A percentile compares a stretch with the other conserved stretches of the same genome.
Evolutionary conservation across 2,329 filamentous ascomycete species (phyloP).

Genomic region (Leptographium flavum): DNA sequence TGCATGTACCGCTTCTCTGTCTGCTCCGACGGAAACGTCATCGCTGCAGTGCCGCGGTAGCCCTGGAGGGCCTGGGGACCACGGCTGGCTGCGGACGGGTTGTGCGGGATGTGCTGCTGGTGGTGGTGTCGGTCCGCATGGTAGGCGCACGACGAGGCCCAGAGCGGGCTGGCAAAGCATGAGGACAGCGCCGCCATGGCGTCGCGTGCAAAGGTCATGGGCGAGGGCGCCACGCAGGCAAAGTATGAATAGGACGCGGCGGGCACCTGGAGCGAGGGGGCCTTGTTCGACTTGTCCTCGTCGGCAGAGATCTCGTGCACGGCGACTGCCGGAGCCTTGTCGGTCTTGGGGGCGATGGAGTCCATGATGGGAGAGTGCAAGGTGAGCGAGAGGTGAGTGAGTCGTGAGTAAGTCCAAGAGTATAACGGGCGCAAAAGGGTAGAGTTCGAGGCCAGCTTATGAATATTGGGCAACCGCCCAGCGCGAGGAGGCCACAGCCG

Average conservation of each 20-base stretch:
- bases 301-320: no score
- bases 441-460: no score
- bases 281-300: not conserved
- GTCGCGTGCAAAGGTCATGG: not conserved
- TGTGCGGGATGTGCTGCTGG: no score
- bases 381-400: no score
- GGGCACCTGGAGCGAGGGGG: not conserved
- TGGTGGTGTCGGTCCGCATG: not conserved
- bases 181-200: not conserved
- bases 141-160: not conserved
- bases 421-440: no score
- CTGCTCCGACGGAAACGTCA: conserved; percentile 1
- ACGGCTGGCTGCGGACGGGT: not conserved
- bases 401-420: no score
- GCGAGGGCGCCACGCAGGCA: not conserved
- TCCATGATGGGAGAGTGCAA: no score
- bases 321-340: not conserved
- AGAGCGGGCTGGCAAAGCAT: not conserved
- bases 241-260: not conserved
- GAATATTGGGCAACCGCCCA: no score
- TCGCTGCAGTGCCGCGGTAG: not conserved
- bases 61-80: not conserved
- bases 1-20: conserved; percentile 16
- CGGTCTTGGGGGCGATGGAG: not conserved
- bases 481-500: no score